Evolutionary conservation across 1,284 basidiomycete genomes (phyloP), one percentile per base, ranked within the genome.

Genomic region (Ganoderma lucidum): DNA sequence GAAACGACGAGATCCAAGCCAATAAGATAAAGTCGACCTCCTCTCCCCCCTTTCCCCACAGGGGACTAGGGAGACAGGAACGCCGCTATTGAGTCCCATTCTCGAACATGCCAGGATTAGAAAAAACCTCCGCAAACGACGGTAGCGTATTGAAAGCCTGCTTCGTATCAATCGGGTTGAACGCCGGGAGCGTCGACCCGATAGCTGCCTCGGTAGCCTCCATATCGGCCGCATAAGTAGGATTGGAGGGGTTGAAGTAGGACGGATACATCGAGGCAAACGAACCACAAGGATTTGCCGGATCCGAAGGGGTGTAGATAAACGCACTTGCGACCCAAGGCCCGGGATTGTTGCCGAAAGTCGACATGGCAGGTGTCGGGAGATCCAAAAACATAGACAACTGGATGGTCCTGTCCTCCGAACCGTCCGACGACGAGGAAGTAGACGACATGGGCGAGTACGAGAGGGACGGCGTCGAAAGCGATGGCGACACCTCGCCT

Each of bases 351-450:
- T 41, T 35, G 51, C 63, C 61, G 41, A 74, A 76, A 70, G 75
- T 71, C 39, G 74, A 66, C 65, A 63, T 70, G 45, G 75, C 71
- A 23, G 73, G 71, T 58, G 75, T 71, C 2, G 78, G 68, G 4
- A 78, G 62, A 41, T 80, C 79, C 62, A 74, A 62, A 66, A 79
- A 73, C 41, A 73, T 75, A 10, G 69, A 62, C 76, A 80, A 76
- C 66, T 79, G 79, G 23, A 80, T 74, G 0, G 79, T 81, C 6
- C 80, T 72, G 28, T 80, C 80, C 61, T 75, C 76, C 41, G 73
- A 69, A 39, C 79, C 77, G 59, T 81, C 80, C 2, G 77, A 79
- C 39, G 78, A 80, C 9, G 75, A 77, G 10, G 77, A 77, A 2
- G 73, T 65, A 4, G 74, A 74, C 10, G 79, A 79, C 76, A 77